These are phyloP conservation scores for Hyaloscypha finlandica DNA, from an alignment of 495 filamentous ascomycete species.

Conservation along the genomic window DNA sequence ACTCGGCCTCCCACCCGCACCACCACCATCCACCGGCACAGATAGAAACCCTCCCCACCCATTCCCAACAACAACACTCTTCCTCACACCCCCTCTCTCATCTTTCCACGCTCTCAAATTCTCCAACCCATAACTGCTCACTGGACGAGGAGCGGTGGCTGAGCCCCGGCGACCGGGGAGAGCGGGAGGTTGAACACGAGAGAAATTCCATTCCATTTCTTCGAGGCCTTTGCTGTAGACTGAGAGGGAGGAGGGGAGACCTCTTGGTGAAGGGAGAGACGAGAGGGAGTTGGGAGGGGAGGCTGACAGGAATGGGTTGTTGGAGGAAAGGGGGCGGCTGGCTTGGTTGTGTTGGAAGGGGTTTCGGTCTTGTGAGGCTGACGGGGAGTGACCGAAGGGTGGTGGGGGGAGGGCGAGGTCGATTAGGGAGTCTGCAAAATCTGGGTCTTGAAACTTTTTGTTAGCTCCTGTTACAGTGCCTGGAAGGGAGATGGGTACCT, in stretches of 20 bases:
- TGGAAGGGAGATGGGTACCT: constrained; percentile 4
- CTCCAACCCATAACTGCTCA: constrained; percentile 52
- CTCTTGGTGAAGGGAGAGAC: constrained; percentile 4
- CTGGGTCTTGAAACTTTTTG: constrained; percentile 52
- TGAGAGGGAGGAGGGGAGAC: constrained; percentile 66
- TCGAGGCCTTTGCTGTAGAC: constrained; percentile 86
- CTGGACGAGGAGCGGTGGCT: constrained; percentile 37
- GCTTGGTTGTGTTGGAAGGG: constrained; percentile 3
- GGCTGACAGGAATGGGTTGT: constrained; percentile 14
- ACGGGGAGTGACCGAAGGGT: constrained; percentile 33
- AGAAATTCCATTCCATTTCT: constrained; percentile 83
- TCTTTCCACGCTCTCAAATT: constrained; percentile 7
- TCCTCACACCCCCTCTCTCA: constrained; percentile 42
- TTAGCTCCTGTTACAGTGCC: neutral
- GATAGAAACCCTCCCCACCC: constrained; percentile 81
- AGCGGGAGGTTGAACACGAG: constrained; percentile 40
- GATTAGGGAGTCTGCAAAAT: constrained; percentile 71
- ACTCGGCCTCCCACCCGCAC: constrained; percentile 41
- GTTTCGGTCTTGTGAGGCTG: constrained; percentile 8
- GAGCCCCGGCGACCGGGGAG: constrained; percentile 26
- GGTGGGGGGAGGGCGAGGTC: constrained; percentile 61
- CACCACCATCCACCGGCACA: constrained; percentile 64
- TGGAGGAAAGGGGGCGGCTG: constrained; percentile 20
- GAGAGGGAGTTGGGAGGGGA: neutral
- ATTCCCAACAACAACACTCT: constrained; percentile 60